Evolutionary conservation across 495 filamentous ascomycete species (phyloP).

Genomic region (Thozetella sp.): DNA sequence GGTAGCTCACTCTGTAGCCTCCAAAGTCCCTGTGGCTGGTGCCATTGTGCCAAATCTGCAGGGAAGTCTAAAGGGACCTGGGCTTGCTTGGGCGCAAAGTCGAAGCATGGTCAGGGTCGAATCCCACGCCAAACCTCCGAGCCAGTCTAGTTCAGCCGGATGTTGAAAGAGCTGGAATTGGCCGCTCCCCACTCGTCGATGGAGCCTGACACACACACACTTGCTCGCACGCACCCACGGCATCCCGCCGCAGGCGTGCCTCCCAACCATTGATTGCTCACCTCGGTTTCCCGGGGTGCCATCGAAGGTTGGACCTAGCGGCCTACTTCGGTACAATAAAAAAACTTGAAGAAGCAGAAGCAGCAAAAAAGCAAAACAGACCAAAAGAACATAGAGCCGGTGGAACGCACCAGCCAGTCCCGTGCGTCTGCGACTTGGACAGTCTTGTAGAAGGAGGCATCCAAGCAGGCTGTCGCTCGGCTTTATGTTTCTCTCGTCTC

Average conservation of each 20-base stretch:
- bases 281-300: not conserved
- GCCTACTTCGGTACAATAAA: not conserved
- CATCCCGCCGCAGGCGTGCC: not conserved
- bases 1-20: not conserved
- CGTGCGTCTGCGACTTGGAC: no score
- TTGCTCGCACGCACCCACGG: not conserved
- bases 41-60: not conserved
- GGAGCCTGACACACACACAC: no score
- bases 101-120: no score
- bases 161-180: not conserved
- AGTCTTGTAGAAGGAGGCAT: no score
- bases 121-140: not conserved
- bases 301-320: not conserved
- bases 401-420: no score
- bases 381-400: no score
- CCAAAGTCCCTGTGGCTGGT: not conserved
- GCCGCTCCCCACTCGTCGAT: not conserved
- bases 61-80: no score
- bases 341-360: not conserved
- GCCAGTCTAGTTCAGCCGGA: slow-evolving; percentile 1
- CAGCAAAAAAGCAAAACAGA: not conserved
- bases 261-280: not conserved
- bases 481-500: not conserved
- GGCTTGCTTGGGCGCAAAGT: no score
- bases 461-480: no score